These are phyloP conservation scores for Thermochaetoides thermophila DNA, from an alignment of 495 filamentous ascomycete genomes.

Conservation along the genomic window DNA sequence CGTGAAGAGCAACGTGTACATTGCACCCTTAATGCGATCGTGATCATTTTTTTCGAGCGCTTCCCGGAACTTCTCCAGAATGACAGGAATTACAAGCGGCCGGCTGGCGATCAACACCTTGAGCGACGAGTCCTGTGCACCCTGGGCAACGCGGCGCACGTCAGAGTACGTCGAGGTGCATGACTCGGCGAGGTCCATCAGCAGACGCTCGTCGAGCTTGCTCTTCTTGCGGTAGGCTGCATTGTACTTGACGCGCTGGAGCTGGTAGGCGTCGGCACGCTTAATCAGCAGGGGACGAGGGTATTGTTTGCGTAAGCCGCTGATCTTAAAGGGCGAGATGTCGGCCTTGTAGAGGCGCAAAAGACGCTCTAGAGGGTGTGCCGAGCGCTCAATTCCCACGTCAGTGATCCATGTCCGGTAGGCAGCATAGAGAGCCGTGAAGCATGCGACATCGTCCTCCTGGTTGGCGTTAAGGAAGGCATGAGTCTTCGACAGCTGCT, in stretches of 20 bases:
- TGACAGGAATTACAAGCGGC: slow-evolving; percentile 72
- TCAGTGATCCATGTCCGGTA: slow-evolving; percentile 97
- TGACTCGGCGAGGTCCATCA: slow-evolving; percentile 80
- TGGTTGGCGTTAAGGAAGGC: slow-evolving; percentile 68
- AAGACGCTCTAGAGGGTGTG: slow-evolving; percentile 81
- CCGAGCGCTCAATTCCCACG: slow-evolving; percentile 88
- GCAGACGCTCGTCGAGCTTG: slow-evolving; percentile 64
- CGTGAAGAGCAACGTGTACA: slow-evolving; percentile 80
- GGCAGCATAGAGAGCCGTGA: slow-evolving; percentile 78
- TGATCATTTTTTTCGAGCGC: slow-evolving; percentile 74
- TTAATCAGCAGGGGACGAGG: slow-evolving; percentile 78
- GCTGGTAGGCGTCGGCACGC: slow-evolving; percentile 84
- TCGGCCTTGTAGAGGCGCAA: slow-evolving; percentile 69
- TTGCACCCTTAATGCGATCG: slow-evolving; percentile 80
- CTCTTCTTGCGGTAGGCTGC: slow-evolving; percentile 72
- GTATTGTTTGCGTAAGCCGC: slow-evolving; percentile 80
- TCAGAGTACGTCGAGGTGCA: slow-evolving; percentile 92
- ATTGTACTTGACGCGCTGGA: slow-evolving; percentile 87
- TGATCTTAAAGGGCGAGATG: slow-evolving; percentile 83
- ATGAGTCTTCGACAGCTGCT: slow-evolving; percentile 68
- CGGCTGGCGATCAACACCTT: slow-evolving; percentile 78
- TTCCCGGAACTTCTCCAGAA: slow-evolving; percentile 63
- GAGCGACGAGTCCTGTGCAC: slow-evolving; percentile 82
- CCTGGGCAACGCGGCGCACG: slow-evolving; percentile 83
- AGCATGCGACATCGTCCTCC: slow-evolving; percentile 91